Conservation (phyloP, 257 asterid species). For the Salvia miltiorrhiza region DNA sequence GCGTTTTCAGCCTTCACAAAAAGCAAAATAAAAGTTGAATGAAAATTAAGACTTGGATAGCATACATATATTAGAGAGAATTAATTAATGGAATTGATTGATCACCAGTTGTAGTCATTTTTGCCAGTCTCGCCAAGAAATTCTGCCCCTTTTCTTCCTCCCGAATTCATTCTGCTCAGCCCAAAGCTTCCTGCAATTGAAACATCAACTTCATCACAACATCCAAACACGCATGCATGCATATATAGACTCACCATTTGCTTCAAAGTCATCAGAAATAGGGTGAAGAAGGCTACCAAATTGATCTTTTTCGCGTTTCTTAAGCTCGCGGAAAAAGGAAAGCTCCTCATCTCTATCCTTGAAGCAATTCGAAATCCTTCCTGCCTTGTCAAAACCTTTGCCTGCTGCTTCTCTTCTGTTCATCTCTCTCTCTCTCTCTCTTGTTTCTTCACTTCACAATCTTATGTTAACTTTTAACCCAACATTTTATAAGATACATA, state of each 20-base stretch:
- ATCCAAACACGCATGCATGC: not conserved
- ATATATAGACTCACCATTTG: conserved; percentile 36
- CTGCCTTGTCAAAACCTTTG: conserved; percentile 6
- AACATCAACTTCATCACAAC: not conserved
- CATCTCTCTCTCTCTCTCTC: conserved; percentile 15
- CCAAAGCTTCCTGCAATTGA: conserved; percentile 48
- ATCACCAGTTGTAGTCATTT: conserved; percentile 74
- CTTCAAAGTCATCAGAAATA: conserved; percentile 60
- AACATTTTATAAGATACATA: not conserved
- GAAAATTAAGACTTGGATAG: not conserved
- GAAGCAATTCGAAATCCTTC: conserved; percentile 29
- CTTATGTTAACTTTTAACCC: too few species aligned
- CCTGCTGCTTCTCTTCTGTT: conserved; percentile 26
- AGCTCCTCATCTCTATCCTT: conserved; percentile 74
- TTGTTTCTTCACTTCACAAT: not conserved
- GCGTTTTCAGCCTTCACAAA: conserved; percentile 67
- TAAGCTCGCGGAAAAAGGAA: conserved; percentile 57
- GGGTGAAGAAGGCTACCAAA: conserved; percentile 61
- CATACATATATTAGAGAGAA: not conserved
- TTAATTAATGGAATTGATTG: not conserved
- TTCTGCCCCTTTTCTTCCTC: conserved; percentile 44
- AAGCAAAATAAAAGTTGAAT: too few species aligned
- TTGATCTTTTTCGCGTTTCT: conserved; percentile 47
- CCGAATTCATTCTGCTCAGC: conserved; percentile 44
- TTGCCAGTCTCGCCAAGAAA: conserved; percentile 45